A percentile compares a stretch with the other conserved stretches of the same genome.
These are phyloP conservation scores for Epichloe scottii DNA, from an alignment of 2,329 filamentous ascomycete genomes.

Conservation along the genomic window DNA sequence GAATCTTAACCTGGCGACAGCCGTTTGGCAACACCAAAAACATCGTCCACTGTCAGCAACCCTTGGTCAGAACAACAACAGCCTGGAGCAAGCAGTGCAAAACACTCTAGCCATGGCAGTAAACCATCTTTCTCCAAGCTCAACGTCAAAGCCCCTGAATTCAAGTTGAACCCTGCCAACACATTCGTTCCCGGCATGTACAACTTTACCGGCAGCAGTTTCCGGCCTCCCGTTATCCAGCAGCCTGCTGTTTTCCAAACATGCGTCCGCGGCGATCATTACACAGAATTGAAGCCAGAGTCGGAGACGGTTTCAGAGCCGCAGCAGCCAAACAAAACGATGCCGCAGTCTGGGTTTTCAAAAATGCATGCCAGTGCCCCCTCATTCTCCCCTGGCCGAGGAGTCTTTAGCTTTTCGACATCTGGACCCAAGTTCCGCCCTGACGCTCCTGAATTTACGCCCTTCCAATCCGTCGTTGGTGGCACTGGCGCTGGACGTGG, in stretches of 20 bases:
- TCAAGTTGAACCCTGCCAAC: constrained; percentile 57
- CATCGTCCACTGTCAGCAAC: constrained; percentile 46
- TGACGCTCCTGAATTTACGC: constrained; percentile 66
- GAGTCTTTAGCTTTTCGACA: constrained; percentile 56
- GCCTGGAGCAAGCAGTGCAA: constrained; percentile 24
- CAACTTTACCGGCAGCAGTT: constrained; percentile 31
- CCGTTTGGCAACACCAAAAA: constrained; percentile 38
- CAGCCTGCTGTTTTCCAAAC: constrained; percentile 28
- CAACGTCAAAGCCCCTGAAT: constrained; percentile 82
- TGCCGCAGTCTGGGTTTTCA: constrained; percentile 21
- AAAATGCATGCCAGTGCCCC: constrained; percentile 60
- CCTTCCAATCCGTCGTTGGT: constrained; percentile 32
- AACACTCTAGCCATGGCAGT: constrained; percentile 44
- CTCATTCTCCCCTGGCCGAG: constrained; percentile 55
- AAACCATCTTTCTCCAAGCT: constrained; percentile 65
- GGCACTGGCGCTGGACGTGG: constrained; percentile 35
- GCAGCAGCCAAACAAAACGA: constrained; percentile 12
- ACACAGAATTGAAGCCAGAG: neutral
- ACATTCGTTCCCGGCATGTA: constrained; percentile 38
- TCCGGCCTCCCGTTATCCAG: constrained; percentile 38
- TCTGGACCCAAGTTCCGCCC: constrained; percentile 59
- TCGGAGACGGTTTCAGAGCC: neutral
- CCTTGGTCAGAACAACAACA: constrained; percentile 47
- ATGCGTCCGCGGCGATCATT: constrained; percentile 8
- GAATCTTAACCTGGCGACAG: constrained; percentile 31